Conservation (phyloP, 2,329 filamentous ascomycete species). For the Fusarium sp. region DNA sequence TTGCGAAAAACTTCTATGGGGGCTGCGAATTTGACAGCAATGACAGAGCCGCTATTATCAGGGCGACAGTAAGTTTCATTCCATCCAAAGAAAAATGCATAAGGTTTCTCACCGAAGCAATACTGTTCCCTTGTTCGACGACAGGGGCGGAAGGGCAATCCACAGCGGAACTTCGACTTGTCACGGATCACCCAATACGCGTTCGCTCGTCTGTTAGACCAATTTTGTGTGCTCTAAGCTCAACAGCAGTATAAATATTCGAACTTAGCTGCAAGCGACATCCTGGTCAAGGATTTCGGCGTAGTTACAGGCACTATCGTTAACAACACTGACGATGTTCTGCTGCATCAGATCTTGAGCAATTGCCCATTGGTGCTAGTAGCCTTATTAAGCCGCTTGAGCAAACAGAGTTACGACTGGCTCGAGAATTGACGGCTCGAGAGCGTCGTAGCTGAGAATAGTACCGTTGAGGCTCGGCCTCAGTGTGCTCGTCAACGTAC, state of each 20-base stretch:
- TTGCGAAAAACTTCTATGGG: not conserved
- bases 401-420: not conserved
- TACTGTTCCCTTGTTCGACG: not conserved
- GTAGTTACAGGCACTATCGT: not conserved
- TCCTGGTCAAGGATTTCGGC: not conserved
- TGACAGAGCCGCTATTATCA: not conserved
- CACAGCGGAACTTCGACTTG: not conserved
- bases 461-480: not conserved
- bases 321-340: not conserved
- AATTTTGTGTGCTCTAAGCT: too few species aligned
- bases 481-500: not conserved
- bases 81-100: too few species aligned
- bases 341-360: not conserved
- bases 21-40: accelerated
- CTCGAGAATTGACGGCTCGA: accelerated
- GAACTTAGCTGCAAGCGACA: not conserved
- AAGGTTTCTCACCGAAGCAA: not conserved
- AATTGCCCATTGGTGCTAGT: not conserved
- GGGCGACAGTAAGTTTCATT: too few species aligned
- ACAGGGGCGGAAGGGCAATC: not conserved
- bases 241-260: too few species aligned
- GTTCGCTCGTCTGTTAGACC: not conserved
- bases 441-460: accelerated
- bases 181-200: not conserved
- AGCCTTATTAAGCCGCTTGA: not conserved